Base-by-base conservation (phyloP, 176 grass and related monocot genomes). In the Bolboschoenus planiculmis region DNA sequence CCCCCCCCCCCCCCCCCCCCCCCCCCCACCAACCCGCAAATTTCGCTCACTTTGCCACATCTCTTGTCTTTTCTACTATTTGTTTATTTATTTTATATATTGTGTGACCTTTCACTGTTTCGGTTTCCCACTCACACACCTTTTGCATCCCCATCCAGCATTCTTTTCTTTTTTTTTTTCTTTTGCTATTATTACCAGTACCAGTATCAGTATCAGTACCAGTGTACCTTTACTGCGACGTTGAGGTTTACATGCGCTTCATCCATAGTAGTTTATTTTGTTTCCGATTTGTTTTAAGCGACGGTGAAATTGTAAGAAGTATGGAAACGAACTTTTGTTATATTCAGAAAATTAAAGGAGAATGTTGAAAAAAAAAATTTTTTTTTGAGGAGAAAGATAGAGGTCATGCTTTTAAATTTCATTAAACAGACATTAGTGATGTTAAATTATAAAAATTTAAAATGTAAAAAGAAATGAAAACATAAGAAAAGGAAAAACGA, bases 21-120 rank as follows among this genome's bases (percentile, higher is more conserved):
- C n/a, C n/a, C n/a, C n/a, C n/a, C n/a, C n/a, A n/a, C n/a, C n/a
- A n/a, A n/a, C n/a, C n/a, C 80, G 80, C 80, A 82, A 82, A 66
- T 82, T 44, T 47, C 79, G 79, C 79, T 82, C 56, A 47, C 58
- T 82, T 82, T 82, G 30, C 46, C 1, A 4, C 59, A 4, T 18
- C 43, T 76, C 72, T 10, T 60, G 18, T 50, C 72, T 48, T 46
- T 60, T 60, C 2, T 65, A 0, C 2, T 68, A 23, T 2, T 40
- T 30, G 1, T 81, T 44, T 30, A 18, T 1, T 26, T 47, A 39
- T 1, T 18, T 55, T 48, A 27, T 36, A 44, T 80, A 39, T 47
- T 27, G 15, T 64, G 15, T 44, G 21, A 64, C 80, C 29, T 82
- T 50, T 82, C 57, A 42, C 37, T 82, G 80, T 82, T 82, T 66